phyloP scores from a whole-genome alignment of 176 grass and related monocot genomes.

The Carex parvula region DNA sequence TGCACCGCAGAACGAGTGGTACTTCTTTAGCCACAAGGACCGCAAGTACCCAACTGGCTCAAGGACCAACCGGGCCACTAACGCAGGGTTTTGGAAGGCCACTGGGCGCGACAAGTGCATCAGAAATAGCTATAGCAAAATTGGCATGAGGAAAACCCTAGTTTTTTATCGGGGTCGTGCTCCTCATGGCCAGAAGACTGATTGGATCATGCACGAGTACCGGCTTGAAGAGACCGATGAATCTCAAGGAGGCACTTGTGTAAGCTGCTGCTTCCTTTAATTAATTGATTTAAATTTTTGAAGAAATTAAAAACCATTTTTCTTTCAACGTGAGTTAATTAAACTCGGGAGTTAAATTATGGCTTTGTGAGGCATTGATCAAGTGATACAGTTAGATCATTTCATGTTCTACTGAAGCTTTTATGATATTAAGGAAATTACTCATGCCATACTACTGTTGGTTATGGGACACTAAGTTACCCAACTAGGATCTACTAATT shows the following conservation, averaged over 20 bases:
- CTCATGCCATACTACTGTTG: neutral
- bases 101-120: slow-evolving; percentile 98
- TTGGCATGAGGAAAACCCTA: slow-evolving; percentile 98
- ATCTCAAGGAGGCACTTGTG: slow-evolving; percentile 35
- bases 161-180: slow-evolving; percentile 98
- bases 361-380: neutral
- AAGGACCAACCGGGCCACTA: slow-evolving; percentile 82
- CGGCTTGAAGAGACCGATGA: slow-evolving; percentile 67
- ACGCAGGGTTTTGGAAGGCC: slow-evolving; percentile 94
- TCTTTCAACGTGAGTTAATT: neutral
- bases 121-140: slow-evolving; percentile 90
- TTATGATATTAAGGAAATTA: neutral
- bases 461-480: neutral
- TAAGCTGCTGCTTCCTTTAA: neutral
- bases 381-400: neutral
- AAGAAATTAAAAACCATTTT: neutral
- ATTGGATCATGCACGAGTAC: slow-evolving; percentile 64
- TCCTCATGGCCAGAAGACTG: slow-evolving; percentile 81
- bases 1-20: slow-evolving; percentile 91
- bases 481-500: neutral
- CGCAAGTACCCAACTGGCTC: slow-evolving; percentile 98
- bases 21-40: slow-evolving; percentile 99
- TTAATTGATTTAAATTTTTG: neutral
- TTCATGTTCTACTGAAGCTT: neutral
- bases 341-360: neutral